Evolutionary conservation across 768 basidiomycete species (phyloP).

Genomic region (Mycena epipterygia): DNA sequence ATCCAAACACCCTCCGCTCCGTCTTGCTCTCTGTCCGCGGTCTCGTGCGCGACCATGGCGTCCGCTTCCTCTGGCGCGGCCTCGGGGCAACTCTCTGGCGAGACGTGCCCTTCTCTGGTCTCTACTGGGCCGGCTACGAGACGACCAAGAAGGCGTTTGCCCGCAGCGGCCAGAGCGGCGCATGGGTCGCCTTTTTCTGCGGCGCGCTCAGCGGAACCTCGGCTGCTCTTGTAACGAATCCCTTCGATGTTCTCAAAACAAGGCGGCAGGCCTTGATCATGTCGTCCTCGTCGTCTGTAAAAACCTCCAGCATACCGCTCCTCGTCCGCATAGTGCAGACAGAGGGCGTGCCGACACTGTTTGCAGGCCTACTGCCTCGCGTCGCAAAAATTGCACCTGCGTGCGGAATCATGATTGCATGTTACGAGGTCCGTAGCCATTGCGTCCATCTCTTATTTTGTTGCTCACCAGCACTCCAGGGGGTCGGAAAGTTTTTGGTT

Average conservation of each 20-base stretch:
- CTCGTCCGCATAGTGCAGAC: slow-evolving; percentile 77
- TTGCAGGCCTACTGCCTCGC: slow-evolving; percentile 88
- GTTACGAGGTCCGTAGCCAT: slow-evolving; percentile 80
- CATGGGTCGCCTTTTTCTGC: slow-evolving; percentile 85
- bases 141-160: slow-evolving; percentile 76
- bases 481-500: slow-evolving; percentile 68
- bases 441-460: background rate
- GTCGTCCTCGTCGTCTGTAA: slow-evolving; percentile 59
- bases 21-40: slow-evolving; percentile 74
- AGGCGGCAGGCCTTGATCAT: slow-evolving; percentile 88
- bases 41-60: slow-evolving; percentile 74
- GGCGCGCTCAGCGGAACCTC: slow-evolving; percentile 91
- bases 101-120: slow-evolving; percentile 96
- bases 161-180: slow-evolving; percentile 66
- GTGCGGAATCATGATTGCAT: slow-evolving; percentile 98
- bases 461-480: slow-evolving; percentile 52
- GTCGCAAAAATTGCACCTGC: slow-evolving; percentile 97
- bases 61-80: slow-evolving; percentile 88
- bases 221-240: slow-evolving; percentile 91
- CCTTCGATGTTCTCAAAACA: slow-evolving; percentile 98
- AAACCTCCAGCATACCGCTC: slow-evolving; percentile 72
- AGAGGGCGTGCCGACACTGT: slow-evolving; percentile 85
- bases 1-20: slow-evolving; percentile 83
- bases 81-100: slow-evolving; percentile 95
- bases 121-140: slow-evolving; percentile 98